phyloP scores from a whole-genome alignment of 768 basidiomycete genomes.

The Russula sp. region DNA sequence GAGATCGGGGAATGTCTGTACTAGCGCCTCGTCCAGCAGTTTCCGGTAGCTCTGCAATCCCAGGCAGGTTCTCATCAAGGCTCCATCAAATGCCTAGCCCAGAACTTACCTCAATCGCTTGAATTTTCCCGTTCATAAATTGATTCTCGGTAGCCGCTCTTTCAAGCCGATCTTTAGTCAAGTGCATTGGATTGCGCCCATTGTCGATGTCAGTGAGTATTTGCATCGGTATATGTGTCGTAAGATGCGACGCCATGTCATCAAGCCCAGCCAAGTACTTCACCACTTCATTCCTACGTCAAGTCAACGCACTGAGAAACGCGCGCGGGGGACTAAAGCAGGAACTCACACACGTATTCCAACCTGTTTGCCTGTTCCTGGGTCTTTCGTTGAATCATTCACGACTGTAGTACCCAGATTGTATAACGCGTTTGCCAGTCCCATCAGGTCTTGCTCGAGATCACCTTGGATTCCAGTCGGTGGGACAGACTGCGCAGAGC shows the following conservation, averaged over 20 bases:
- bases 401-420: constrained; percentile 80
- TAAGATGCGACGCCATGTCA: constrained; percentile 54
- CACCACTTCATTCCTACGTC: constrained; percentile 65
- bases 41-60: constrained; percentile 59
- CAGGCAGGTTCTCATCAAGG: neutral
- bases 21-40: constrained; percentile 62
- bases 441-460: constrained; percentile 70
- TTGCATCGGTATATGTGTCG: constrained; percentile 68
- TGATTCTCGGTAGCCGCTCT: constrained; percentile 85
- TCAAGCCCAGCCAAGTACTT: constrained; percentile 61
- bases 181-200: constrained; percentile 71
- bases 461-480: constrained; percentile 67
- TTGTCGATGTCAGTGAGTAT: constrained; percentile 75
- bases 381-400: constrained; percentile 74
- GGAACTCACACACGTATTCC: constrained; percentile 62
- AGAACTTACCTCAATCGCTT: constrained; percentile 58
- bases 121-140: constrained; percentile 86
- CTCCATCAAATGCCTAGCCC: neutral
- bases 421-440: constrained; percentile 71
- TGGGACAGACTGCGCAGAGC: constrained; percentile 67
- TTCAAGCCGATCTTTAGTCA: constrained; percentile 75
- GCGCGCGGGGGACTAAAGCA: neutral
- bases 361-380: constrained; percentile 62
- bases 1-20: constrained; percentile 67
- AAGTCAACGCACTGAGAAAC: neutral